These are phyloP conservation scores for Fusarium sulawesiense DNA, from an alignment of 2,329 filamentous ascomycete species.

Conservation along the genomic window DNA sequence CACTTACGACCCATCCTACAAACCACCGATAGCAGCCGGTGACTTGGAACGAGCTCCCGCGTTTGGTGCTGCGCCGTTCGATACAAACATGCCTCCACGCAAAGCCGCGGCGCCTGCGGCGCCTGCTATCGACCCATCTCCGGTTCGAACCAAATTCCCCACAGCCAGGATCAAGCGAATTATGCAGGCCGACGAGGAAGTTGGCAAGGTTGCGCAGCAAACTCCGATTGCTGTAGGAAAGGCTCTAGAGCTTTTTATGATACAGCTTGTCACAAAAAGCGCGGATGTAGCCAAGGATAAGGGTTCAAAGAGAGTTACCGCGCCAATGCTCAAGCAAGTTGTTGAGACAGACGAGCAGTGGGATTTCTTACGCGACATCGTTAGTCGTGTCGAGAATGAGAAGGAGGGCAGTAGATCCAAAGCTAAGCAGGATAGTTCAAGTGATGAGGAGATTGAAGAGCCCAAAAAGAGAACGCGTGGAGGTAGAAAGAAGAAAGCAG, in stretches of 20 bases:
- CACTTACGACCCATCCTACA: constrained; percentile 34
- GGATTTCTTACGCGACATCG: constrained; percentile 93
- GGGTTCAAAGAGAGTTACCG: constrained; percentile 89
- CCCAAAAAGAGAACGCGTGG: constrained; percentile 61
- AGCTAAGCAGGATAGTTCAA: constrained; percentile 64
- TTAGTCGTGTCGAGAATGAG: constrained; percentile 79
- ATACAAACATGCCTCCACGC: constrained; percentile 52
- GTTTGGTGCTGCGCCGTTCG: constrained; percentile 20
- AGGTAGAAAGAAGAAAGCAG: constrained; percentile 63
- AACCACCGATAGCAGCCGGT: constrained; percentile 16
- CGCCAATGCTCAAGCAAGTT: constrained; percentile 90
- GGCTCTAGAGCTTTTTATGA: constrained; percentile 97
- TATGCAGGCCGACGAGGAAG: constrained; percentile 99
- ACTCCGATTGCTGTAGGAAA: constrained; percentile 96
- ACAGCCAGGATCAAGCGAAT: constrained; percentile 98
- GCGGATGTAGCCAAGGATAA: constrained; percentile 84
- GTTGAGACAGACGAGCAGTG: constrained; percentile 90
- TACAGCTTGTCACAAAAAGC: constrained; percentile 88
- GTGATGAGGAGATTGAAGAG: constrained; percentile 63
- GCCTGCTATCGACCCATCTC: constrained; percentile 67
- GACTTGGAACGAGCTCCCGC: constrained; percentile 13
- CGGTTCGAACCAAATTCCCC: constrained; percentile 95
- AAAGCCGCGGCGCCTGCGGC: constrained; percentile 51
- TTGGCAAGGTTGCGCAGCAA: constrained; percentile 97
- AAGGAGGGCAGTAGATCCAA: constrained; percentile 58